Evolutionary conservation across 495 filamentous ascomycete genomes (phyloP), one percentile per base, ranked within the genome.

Genomic region (Trichocladium antarcticum): DNA sequence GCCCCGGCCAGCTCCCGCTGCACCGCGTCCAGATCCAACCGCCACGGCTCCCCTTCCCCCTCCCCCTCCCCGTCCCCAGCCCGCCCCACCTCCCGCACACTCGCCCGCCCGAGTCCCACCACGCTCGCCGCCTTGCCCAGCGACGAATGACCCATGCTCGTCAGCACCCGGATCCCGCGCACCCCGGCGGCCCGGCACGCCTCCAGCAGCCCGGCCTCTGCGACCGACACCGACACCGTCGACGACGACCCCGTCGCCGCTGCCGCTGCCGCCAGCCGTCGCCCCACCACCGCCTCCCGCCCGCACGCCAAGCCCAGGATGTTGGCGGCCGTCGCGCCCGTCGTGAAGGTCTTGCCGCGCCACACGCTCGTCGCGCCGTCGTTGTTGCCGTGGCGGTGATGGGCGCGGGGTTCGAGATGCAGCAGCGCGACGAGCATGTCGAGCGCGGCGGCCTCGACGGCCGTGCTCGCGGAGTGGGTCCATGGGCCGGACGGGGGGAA

Each of bases 281-380:
- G 61, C 32, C 68, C 59, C 16, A 93, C 51, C 6, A 85, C 70
- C 27, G 68, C 76, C 61, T 93, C 87, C 19, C 89, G 70, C 7
- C 77, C 87, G 57, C 80, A 88, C 5, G 84, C 85, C 16, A 94
- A 64, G 0, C 87, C 89, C 1, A 95, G 64, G 29, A 93, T 74
- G 64, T 95, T 97, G 50, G 82, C 83, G 4, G 76, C 85, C 2
- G 90, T 96, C 1, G 86, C 89, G 1, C 90, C 89, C 0, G 89
- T 97, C 1, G 88, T 95, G 55, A 96, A 92, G 0, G 80, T 89
- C 16, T 79, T 73, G 12, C 78, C 80, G 1, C 58, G 52, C 74
- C 76, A 86, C 21, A n/a, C 10, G 9, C 15, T 20, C 19, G 0
- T 21, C 34, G 7, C 6, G 6, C 21, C 24, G 0, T 15, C 15